Conservation (phyloP, 768 basidiomycete genomes). For the Gloeophyllum trabeum region DNA sequence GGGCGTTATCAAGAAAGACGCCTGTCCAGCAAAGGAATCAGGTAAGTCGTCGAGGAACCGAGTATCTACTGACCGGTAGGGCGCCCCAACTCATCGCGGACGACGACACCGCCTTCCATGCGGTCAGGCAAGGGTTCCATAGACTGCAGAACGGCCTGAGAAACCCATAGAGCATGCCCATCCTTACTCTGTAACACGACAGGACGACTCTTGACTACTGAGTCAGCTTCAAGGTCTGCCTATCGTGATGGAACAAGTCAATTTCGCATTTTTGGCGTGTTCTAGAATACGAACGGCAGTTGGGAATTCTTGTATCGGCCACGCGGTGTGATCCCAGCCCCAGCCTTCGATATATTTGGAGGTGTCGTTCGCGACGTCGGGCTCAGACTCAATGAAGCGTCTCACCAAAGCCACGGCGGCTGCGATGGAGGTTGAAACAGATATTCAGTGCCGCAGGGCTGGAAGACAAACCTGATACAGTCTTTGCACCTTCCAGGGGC, state of each 20-base stretch:
- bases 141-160: constrained; percentile 40
- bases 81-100: constrained; percentile 51
- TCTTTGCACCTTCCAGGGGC: constrained; percentile 50
- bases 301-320: constrained; percentile 53
- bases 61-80: constrained; percentile 53
- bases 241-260: constrained; percentile 18
- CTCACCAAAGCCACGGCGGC: constrained; percentile 55
- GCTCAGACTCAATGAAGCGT: constrained; percentile 45
- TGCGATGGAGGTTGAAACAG: constrained; percentile 14
- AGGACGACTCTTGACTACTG: constrained; percentile 52
- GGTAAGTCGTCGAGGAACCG: constrained; percentile 1
- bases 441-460: not conserved
- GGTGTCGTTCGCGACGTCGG: constrained; percentile 43
- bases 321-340: constrained; percentile 88
- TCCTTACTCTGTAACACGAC: constrained; percentile 80
- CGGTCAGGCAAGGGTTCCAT: constrained; percentile 54
- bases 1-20: constrained; percentile 80
- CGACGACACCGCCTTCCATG: constrained; percentile 74
- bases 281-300: constrained; percentile 38
- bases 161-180: constrained; percentile 85
- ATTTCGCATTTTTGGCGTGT: not conserved
- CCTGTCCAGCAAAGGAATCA: constrained; percentile 26
- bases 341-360: constrained; percentile 63
- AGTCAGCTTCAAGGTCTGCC: constrained; percentile 66
- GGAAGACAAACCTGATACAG: constrained; percentile 35